Evolutionary conservation across 176 grass and related monocot genomes (phyloP).

Genomic region (Luzula sylvatica): DNA sequence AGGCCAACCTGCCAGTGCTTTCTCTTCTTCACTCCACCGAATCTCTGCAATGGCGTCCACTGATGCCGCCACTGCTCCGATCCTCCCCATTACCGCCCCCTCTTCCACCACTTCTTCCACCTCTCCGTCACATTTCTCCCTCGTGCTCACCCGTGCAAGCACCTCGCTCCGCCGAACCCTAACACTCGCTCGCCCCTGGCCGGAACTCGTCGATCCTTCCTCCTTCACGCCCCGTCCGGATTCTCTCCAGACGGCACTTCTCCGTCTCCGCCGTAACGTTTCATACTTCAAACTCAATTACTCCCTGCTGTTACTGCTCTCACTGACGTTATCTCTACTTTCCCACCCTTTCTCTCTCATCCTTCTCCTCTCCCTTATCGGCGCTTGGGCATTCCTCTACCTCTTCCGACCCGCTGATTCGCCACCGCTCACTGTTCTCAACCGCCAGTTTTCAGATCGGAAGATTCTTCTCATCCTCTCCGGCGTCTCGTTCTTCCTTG

Average conservation of each 20-base stretch:
- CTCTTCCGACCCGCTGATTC: conserved; percentile 1
- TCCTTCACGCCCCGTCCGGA: conserved; percentile 15
- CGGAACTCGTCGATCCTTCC: neutral
- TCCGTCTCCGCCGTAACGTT: conserved; percentile 11
- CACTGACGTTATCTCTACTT: conserved; percentile 5
- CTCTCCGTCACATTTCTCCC: conserved; percentile 3
- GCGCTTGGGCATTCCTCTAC: conserved; percentile 14
- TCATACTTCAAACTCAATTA: conserved; percentile 19
- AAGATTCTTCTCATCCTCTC: conserved; percentile 4
- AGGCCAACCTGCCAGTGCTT: too few relatives aligned
- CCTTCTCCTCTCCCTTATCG: conserved; percentile 15
- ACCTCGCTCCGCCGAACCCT: neutral
- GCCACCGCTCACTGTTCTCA: neutral
- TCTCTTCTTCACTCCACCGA: neutral
- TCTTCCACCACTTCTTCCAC: conserved; percentile 14
- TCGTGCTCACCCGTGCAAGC: neutral
- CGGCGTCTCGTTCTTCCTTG: conserved; percentile 6
- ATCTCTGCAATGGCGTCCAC: conserved; percentile 6
- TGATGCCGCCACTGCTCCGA: neutral
- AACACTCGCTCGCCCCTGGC: neutral
- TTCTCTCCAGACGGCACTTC: conserved; percentile 42
- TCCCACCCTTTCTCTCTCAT: conserved; percentile 12
- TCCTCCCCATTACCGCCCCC: neutral
- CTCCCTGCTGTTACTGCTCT: conserved; percentile 16
- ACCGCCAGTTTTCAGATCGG: conserved; percentile 9